phyloP scores from a whole-genome alignment of 768 basidiomycete species.

The Psilocybe azurescens region DNA sequence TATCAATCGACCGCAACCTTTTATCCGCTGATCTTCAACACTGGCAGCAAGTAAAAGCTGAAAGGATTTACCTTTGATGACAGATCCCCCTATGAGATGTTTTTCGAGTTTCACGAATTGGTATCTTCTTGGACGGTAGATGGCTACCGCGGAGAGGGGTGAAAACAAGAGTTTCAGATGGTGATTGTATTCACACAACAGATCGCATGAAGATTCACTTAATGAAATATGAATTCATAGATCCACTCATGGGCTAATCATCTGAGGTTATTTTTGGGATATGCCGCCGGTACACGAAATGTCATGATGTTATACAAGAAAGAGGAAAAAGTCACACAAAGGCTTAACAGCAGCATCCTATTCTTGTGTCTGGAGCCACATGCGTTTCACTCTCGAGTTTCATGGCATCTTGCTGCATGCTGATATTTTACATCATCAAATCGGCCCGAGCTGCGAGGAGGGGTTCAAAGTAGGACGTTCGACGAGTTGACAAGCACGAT shows the following conservation, averaged over 20 bases:
- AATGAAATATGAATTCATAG: not conserved
- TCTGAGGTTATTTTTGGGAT: not conserved
- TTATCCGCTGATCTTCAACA: too few species aligned
- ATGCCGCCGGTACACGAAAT: not conserved
- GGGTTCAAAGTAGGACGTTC: too few species aligned
- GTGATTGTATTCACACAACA: not conserved
- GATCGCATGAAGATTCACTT: not conserved
- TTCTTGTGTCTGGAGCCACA: not conserved
- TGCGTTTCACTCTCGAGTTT: not conserved
- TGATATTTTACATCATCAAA: not conserved
- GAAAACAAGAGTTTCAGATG: not conserved
- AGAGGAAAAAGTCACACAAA: too few species aligned
- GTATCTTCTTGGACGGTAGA: not conserved
- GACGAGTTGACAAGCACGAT: too few species aligned
- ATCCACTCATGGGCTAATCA: not conserved
- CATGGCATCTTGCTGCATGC: not conserved
- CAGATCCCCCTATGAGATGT: too few species aligned
- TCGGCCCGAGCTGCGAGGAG: not conserved
- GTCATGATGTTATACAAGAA: not conserved
- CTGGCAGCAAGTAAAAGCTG: too few species aligned
- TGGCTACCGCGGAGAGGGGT: not conserved
- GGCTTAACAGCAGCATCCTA: too few species aligned
- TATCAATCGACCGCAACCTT: too few species aligned
- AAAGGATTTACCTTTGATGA: too few species aligned
- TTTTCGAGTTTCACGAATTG: not conserved